Base-by-base conservation (phyloP, 148 eudicot genomes). In the Camellia japonica region DNA sequence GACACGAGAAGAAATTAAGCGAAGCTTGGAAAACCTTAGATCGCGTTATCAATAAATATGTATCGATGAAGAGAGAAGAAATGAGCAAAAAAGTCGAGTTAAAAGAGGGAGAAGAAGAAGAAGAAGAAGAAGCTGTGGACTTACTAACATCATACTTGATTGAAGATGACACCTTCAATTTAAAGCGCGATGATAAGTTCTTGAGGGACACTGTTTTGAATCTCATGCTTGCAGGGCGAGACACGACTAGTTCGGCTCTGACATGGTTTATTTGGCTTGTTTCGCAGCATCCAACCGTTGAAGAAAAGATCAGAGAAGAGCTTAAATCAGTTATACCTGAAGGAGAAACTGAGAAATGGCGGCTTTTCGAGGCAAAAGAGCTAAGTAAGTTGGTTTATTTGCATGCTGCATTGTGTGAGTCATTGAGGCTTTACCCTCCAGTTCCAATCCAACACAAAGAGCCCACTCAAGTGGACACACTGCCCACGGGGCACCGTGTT, bases 21-120 rank as follows among this genome's bases (percentile, higher is more conserved):
- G 19, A 88, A 12, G 93, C 90, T 62, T 71, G 80, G 87, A 7
- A 82, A 61, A 79, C 71, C 9, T 19, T 91, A 30, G 90, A 91
- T 56, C 56, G 51, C 6, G 81, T 88, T 41, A 79, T 88, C n/a
- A 82, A 82, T 38, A 46, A 79, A 10, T 74, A 78, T 41, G 81
- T 88, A 12, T 30, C 78, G 2, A 70, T 8, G 64, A 90, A 86
- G 55, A 66, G 47, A 23, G 73, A 84, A 3, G 79, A 87, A 20
- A 13, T 86, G 74, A 54, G 69, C 1, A 67, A 19, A 0, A 13
- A 15, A 62, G 7, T 42, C 38, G 52, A 13, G n/a, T 43, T 65
- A 20, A 43, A 68, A n/a, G 38, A 55, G 23, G 65, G 71, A 7
- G 82, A 71, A 7, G 78, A 58, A 2, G 51, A 30, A 30, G 38